These are phyloP conservation scores for Dactylonectria estremocensis DNA, from an alignment of 2,329 filamentous ascomycete genomes.

Conservation along the genomic window DNA sequence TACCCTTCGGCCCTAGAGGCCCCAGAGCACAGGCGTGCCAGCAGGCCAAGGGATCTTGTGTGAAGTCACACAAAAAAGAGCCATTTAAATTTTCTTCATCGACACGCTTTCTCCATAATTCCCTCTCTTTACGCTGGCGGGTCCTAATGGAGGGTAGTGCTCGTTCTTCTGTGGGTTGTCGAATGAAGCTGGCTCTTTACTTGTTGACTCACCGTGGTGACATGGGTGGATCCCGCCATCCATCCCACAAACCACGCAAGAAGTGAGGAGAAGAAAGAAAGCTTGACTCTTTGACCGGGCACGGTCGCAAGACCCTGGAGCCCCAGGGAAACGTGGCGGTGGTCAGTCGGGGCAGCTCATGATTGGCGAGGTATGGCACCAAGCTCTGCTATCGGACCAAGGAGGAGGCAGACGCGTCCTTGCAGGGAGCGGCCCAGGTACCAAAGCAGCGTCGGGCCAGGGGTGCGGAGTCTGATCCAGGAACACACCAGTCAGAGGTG, in stretches of 20 bases:
- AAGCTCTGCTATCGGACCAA: constrained; percentile 7
- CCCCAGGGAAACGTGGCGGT: constrained; percentile 40
- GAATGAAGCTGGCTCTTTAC: constrained; percentile 11
- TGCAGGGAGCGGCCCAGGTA: constrained; percentile 40
- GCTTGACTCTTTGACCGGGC: constrained; percentile 34
- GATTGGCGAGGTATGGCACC: constrained; percentile 36
- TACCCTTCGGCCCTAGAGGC: constrained; percentile 20
- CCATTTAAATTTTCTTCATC: constrained; percentile 9
- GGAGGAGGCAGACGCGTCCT: constrained; percentile 37
- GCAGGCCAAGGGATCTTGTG: constrained; percentile 14
- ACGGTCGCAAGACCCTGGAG: constrained; percentile 26
- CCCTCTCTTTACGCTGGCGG: constrained; percentile 9
- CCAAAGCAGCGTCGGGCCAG: constrained; percentile 32
- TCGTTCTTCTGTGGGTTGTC: constrained; percentile 8
- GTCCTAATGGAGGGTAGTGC: constrained; percentile 12
- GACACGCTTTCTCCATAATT: constrained; percentile 16
- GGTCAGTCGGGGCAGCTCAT: constrained; percentile 33
- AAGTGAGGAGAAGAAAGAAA: constrained; percentile 37
- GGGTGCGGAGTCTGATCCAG: constrained; percentile 42
- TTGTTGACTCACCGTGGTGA: constrained; percentile 20
- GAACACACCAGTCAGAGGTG: constrained; percentile 47
- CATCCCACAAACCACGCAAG: constrained; percentile 45
- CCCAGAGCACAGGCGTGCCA: neutral
- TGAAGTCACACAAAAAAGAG: constrained; percentile 24
- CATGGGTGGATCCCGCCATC: constrained; percentile 36